A percentile compares a stretch with the other conserved stretches of the same genome.
Evolutionary conservation across 805 yeast genomes (phyloP).

Genomic region (Metschnikowia kunwiensis): DNA sequence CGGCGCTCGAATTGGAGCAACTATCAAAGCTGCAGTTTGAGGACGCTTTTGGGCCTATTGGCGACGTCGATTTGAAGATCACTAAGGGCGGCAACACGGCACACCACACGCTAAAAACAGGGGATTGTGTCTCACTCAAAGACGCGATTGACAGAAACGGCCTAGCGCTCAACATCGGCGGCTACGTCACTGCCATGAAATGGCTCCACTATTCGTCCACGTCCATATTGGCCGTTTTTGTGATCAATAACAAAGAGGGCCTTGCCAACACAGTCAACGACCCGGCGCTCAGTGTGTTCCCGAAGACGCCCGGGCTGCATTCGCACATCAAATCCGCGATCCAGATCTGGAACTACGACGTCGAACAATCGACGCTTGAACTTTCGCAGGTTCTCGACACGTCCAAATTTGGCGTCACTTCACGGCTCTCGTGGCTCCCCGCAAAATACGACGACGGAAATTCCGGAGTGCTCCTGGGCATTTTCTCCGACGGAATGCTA

Average conservation of each 20-base stretch:
- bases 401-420: slow-evolving; percentile 43
- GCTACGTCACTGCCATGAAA: slow-evolving; percentile 48
- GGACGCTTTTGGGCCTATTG: slow-evolving; percentile 21
- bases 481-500: slow-evolving; percentile 56
- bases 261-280: slow-evolving; percentile 21
- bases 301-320: slow-evolving; percentile 4
- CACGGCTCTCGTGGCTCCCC: slow-evolving; percentile 41
- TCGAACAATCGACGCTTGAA: slow-evolving; percentile 21
- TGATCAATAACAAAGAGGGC: slow-evolving; percentile 35
- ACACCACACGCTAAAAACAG: slow-evolving; percentile 4
- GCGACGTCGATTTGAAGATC: slow-evolving; percentile 17
- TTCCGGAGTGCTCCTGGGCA: slow-evolving; percentile 48
- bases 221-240: slow-evolving; percentile 48
- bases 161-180: slow-evolving; percentile 47
- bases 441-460: slow-evolving; percentile 23
- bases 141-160: slow-evolving; percentile 31
- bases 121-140: slow-evolving; percentile 10
- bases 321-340: slow-evolving; percentile 34
- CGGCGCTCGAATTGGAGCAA: slow-evolving; percentile 7
- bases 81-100: slow-evolving; percentile 12
- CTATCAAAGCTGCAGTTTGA: slow-evolving; percentile 20
- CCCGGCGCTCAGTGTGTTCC: slow-evolving; percentile 33
- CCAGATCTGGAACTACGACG: slow-evolving; percentile 42
- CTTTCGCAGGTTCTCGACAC: slow-evolving; percentile 31
- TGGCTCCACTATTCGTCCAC: slow-evolving; percentile 42